phyloP scores from a whole-genome alignment of 2,329 filamentous ascomycete species.

The Aspergillus sp. region DNA sequence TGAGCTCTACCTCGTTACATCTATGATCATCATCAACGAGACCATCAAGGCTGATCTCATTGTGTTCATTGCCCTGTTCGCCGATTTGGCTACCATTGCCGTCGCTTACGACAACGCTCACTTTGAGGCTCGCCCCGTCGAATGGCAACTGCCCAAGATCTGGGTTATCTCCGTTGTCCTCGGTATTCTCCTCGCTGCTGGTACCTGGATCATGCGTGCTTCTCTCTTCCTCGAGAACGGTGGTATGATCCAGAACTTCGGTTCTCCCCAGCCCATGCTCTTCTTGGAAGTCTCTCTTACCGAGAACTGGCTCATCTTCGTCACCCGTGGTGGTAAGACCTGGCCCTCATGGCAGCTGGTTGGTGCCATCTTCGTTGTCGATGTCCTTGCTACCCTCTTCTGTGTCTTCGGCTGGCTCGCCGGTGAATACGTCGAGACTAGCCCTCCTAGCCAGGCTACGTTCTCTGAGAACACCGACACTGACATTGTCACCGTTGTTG shows the following conservation, averaged over 20 bases:
- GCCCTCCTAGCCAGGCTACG: constrained; percentile 22
- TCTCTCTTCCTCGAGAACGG: constrained; percentile 68
- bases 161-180: constrained; percentile 66
- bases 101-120: constrained; percentile 78
- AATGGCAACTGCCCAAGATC: constrained; percentile 80
- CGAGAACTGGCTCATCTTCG: constrained; percentile 97
- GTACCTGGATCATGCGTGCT: constrained; percentile 72
- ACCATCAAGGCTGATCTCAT: constrained; percentile 71
- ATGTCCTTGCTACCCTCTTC: constrained; percentile 71
- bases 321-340: constrained; percentile 79
- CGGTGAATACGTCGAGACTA: constrained; percentile 43
- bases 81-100: constrained; percentile 75
- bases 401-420: constrained; percentile 73
- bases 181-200: constrained; percentile 66
- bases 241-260: constrained; percentile 73
- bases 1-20: constrained; percentile 74
- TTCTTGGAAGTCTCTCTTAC: constrained; percentile 90
- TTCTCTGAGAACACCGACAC: constrained; percentile 53
- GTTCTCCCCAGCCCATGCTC: constrained; percentile 72
- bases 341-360: constrained; percentile 75
- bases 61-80: constrained; percentile 77
- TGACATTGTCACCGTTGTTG: constrained; percentile 57
- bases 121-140: constrained; percentile 71
- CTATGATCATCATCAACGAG: constrained; percentile 79
- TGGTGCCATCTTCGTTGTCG: constrained; percentile 69